Evolutionary conservation across 2,329 filamentous ascomycete genomes (phyloP), one percentile per base, ranked within the genome.

Genomic region (Diaporthe destruens): DNA sequence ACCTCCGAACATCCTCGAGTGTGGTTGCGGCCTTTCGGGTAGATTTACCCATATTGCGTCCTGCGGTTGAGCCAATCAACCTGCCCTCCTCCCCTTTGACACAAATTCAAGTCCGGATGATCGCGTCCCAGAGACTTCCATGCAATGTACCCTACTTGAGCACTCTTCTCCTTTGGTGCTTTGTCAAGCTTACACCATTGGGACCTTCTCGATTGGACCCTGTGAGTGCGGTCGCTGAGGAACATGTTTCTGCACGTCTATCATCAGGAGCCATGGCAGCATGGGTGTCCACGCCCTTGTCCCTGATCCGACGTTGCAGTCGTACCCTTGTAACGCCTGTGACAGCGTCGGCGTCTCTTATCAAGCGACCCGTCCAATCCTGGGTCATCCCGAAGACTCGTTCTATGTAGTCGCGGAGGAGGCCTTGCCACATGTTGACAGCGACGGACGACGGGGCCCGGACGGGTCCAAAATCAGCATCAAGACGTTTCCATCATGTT

Each of bases 111-210:
- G 44, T 53, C 61, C 61, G 61, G 61, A 66, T 53, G 47, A 23
- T 66, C 61, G 53, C 44, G 20, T 53, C 61, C 61, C 61, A 66
- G 61, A 20, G 61, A 20, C 32, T 20, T 51, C 44, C 47, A 53
- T n/a, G 53, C 61, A 20, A 20, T 39, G 61, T 39, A 36, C 61
- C 39, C 32, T 32, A 4, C 29, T 29, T 29, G 29, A 29, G 29
- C 29, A 29, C 32, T 53, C 32, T 66, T 70, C 42, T 51, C 20
- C 23, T 61, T 56, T 29, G 29, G 56, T 70, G 67, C 67, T 70
- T 70, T 70, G 67, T 70, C 67, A 70, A 61, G 67, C 55, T 70
- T 70, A 70, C 55, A 53, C 39, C n/a, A 70, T 42, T 66, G 6
- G 44, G n/a, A 61, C 54, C 67, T 61, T 70, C 67, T 59, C 57